Evolutionary conservation across 805 yeast genomes (phyloP).

Genomic region (Candida quercuum): DNA sequence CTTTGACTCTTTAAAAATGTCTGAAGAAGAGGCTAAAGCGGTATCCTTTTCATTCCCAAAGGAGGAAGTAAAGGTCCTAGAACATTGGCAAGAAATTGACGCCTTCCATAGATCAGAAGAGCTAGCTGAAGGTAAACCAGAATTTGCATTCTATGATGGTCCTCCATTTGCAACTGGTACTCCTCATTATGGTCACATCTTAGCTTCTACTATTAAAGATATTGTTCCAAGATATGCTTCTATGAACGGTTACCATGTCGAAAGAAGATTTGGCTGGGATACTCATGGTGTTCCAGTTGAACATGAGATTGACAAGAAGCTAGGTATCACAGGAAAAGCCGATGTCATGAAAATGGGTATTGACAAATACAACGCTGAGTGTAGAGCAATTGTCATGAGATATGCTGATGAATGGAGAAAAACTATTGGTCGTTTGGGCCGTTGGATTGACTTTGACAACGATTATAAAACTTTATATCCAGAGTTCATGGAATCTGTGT

Average conservation of each 20-base stretch:
- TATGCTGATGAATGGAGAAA: constrained; percentile 93
- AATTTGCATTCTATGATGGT: constrained; percentile 94
- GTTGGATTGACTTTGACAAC: constrained; percentile 99
- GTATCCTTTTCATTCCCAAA: constrained; percentile 66
- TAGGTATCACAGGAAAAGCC: constrained; percentile 87
- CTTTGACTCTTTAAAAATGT: constrained; percentile 19
- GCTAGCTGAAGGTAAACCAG: constrained; percentile 78
- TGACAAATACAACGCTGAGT: constrained; percentile 88
- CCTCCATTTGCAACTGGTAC: constrained; percentile 99
- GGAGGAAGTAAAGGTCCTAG: constrained; percentile 81
- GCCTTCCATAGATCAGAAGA: constrained; percentile 90
- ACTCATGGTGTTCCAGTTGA: constrained; percentile 99
- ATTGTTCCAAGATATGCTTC: constrained; percentile 96
- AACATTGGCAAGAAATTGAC: constrained; percentile 83
- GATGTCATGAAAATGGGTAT: constrained; percentile 95
- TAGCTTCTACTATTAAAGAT: constrained; percentile 96
- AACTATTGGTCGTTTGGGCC: constrained; percentile 90
- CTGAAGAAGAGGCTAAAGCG: constrained; percentile 26
- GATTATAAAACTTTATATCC: constrained; percentile 97
- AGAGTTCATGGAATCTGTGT: constrained; percentile 92
- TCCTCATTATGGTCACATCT: constrained; percentile 97
- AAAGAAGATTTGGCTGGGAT: constrained; percentile 99
- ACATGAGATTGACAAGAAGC: constrained; percentile 96
- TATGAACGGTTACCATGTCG: constrained; percentile 95
- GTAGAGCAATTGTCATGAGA: constrained; percentile 96